Evolutionary conservation across 345 rosid species (phyloP).

Genomic region (Camelina hispida): DNA sequence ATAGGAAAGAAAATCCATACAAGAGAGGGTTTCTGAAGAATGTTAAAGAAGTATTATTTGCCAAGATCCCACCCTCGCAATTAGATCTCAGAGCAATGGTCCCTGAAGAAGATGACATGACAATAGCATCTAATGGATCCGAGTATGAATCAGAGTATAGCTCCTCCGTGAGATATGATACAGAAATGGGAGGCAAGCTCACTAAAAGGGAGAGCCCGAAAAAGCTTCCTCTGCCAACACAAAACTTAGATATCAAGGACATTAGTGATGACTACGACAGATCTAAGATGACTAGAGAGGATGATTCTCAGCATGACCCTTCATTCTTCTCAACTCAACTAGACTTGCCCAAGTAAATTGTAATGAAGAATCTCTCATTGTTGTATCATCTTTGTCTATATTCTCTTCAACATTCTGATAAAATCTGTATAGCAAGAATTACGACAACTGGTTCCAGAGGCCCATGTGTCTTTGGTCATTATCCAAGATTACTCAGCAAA

Average conservation of each 20-base stretch:
- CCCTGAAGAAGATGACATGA: slow-evolving; percentile 43
- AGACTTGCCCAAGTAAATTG: slow-evolving; percentile 26
- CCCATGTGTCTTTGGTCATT: slow-evolving; percentile 1
- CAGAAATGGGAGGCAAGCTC: slow-evolving; percentile 42
- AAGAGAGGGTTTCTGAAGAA: slow-evolving; percentile 68
- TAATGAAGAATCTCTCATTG: slow-evolving; percentile 17
- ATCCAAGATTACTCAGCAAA: neutral
- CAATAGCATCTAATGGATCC: slow-evolving; percentile 27
- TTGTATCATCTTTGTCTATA: slow-evolving; percentile 31
- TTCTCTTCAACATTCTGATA: slow-evolving; percentile 9
- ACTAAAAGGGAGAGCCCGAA: slow-evolving; percentile 37
- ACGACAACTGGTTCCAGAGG: slow-evolving; percentile 7
- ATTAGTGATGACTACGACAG: slow-evolving; percentile 26
- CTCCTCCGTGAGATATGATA: slow-evolving; percentile 38
- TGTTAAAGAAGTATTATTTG: slow-evolving; percentile 71
- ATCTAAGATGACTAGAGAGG: slow-evolving; percentile 27
- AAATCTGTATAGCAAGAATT: slow-evolving; percentile 22
- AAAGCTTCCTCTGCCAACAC: slow-evolving; percentile 24
- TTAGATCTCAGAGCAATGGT: slow-evolving; percentile 76
- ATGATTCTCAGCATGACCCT: slow-evolving; percentile 28
- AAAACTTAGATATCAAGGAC: slow-evolving; percentile 29
- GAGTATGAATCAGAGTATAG: slow-evolving; percentile 42
- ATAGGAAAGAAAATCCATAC: slow-evolving; percentile 67
- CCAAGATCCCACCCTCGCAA: slow-evolving; percentile 74
- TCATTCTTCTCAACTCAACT: slow-evolving; percentile 32